Base-by-base conservation (phyloP, 2,329 filamentous ascomycete species). In the Apiospora malaysiana region DNA sequence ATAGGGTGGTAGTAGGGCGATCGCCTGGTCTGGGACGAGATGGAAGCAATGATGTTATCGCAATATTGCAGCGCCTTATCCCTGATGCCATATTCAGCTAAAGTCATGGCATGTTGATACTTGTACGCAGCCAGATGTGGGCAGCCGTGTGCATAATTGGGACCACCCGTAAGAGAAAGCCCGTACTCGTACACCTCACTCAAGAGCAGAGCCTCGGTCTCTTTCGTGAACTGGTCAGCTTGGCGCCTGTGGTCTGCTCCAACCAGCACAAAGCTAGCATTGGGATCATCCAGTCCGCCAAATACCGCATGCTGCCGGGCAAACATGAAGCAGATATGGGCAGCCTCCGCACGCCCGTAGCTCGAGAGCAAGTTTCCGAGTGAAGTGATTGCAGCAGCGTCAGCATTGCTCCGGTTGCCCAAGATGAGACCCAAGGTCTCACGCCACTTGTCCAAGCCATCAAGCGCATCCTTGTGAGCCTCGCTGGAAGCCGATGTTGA, bases 121-220 rank as follows among this genome's bases (percentile, higher is more conserved):
- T 98, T 99, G 86, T 97, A 98, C 1, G 92, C 90, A 71, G 97
- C 90, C 45, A 99, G 83, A 81, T 99, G 95, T 16, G 95, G 94
- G 71, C 93, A 88, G 51, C 88, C 87, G 45, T 89, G 84, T 0
- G 86, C 81, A 12, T 86, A 81, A 27, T 86, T 83, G 2, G 87
- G 86, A 40, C 85, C 85, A 27, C 87, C 88, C 2, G 92, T 86
- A 18, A 98, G 87, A 12, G 93, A 93, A 14, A 94, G 85, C 0
- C 93, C 94, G 79, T 94, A 98, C 79, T 99, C 96, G 77, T 97
- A 98, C 0, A 97, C 90, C 80, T 99, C 96, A 56, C 94, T 98
- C n/a, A 99, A 88, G 68, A 98, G 85, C n/a, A 98, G 89, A 4
- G 94, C 89, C 78, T 98, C 94, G 8, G 93, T 87, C 76, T 98